A percentile compares a stretch with the other conserved stretches of the same genome.
Conservation (phyloP, 768 basidiomycete genomes). For the Hygrocybe punicea region DNA sequence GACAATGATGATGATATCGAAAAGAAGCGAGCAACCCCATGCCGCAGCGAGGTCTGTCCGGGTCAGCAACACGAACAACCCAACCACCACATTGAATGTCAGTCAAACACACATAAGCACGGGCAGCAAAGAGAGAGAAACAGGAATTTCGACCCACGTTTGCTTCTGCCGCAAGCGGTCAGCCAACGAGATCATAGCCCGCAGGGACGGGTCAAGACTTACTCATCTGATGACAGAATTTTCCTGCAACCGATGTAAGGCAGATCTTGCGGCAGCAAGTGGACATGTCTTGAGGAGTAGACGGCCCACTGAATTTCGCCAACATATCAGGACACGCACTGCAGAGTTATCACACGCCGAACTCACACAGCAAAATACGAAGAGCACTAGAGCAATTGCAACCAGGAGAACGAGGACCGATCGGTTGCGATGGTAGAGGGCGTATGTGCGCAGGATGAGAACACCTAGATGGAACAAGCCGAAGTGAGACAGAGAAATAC, state of each 20-base stretch:
- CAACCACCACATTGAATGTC: not conserved
- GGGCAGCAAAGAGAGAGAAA: not conserved
- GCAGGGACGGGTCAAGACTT: too few relatives aligned
- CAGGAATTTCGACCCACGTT: too few relatives aligned
- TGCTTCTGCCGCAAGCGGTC: too few relatives aligned
- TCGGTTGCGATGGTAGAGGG: slow-evolving; percentile 38
- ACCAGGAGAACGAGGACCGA: slow-evolving; percentile 29
- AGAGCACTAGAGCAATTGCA: slow-evolving; percentile 19
- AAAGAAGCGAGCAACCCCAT: slow-evolving; percentile 41
- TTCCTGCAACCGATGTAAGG: too few relatives aligned
- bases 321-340: not conserved
- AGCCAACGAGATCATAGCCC: too few relatives aligned
- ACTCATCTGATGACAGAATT: too few relatives aligned
- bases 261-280: too few relatives aligned
- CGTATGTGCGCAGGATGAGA: slow-evolving; percentile 44
- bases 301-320: slow-evolving; percentile 19
- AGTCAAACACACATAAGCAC: not conserved
- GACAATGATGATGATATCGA: slow-evolving; percentile 40
- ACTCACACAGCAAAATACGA: slow-evolving; percentile 35
- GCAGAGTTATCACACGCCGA: not conserved
- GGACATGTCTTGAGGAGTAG: not conserved
- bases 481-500: not conserved
- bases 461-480: slow-evolving; percentile 25
- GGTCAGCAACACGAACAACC: not conserved
- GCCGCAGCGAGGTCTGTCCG: slow-evolving; percentile 31